Percentiles rank a stretch among this genome's conserved stretches.
phyloP scores from a whole-genome alignment of 2,329 filamentous ascomycete species.

The Scorias spongiosa region DNA sequence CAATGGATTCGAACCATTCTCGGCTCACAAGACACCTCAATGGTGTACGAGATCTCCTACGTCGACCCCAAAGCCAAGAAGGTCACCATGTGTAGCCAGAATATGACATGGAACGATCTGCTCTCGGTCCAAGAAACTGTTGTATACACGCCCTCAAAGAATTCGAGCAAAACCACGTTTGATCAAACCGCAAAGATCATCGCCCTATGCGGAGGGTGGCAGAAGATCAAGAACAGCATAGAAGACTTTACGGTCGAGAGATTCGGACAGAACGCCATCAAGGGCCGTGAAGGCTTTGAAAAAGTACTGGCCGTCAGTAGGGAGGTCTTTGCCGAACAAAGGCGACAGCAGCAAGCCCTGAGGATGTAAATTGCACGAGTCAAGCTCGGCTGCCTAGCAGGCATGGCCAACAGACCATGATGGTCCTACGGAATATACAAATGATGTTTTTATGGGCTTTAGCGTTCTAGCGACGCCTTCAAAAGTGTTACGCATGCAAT shows the following conservation, averaged over 20 bases:
- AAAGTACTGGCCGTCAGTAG: slow-evolving; percentile 85
- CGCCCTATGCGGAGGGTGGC: slow-evolving; percentile 89
- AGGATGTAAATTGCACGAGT: too few relatives aligned
- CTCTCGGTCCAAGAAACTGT: slow-evolving; percentile 89
- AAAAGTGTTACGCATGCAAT: too few relatives aligned
- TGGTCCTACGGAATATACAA: too few relatives aligned
- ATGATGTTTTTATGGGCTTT: too few relatives aligned
- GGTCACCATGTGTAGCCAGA: slow-evolving; percentile 92
- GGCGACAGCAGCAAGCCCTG: slow-evolving; percentile 36
- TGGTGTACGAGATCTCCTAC: slow-evolving; percentile 91
- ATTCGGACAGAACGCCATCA: slow-evolving; percentile 81
- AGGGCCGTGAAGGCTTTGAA: slow-evolving; percentile 90
- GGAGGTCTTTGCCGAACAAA: slow-evolving; percentile 80
- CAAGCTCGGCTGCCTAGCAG: too few relatives aligned
- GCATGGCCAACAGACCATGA: too few relatives aligned
- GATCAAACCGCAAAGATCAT: slow-evolving; percentile 84
- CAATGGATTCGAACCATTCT: slow-evolving; percentile 71
- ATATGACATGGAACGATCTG: slow-evolving; percentile 84
- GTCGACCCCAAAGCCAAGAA: slow-evolving; percentile 72
- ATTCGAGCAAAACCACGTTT: slow-evolving; percentile 54
- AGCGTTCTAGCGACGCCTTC: too few relatives aligned
- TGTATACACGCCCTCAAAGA: slow-evolving; percentile 50
- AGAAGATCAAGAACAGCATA: slow-evolving; percentile 90
- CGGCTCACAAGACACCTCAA: slow-evolving; percentile 63
- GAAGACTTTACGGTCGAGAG: slow-evolving; percentile 80